Evolutionary conservation across 768 basidiomycete species (phyloP), one percentile per base, ranked within the genome.

Genomic region (Phanerochaete sordida): DNA sequence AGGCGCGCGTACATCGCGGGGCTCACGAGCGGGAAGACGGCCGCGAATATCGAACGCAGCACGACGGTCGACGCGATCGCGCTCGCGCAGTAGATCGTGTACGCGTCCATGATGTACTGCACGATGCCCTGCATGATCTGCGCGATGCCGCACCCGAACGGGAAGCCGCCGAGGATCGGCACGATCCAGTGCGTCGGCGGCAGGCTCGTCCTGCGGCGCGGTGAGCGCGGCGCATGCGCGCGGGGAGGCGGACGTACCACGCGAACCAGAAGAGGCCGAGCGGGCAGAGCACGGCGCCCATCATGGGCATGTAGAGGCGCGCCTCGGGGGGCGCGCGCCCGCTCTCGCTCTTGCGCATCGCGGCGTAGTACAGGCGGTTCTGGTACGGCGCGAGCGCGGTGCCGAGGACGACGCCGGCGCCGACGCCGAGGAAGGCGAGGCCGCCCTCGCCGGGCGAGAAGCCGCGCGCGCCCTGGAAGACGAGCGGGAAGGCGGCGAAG

Each of bases 91-190:
- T 85, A 86, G 46, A 87, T 75, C 46, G 77, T 77, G 74, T 90
- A 90, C 15, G 83, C 75, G 66, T 90, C 88, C 81, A 91, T 85
- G 58, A 90, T 76, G 73, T 90, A 90, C 2, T 84, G 82, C 44
- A 84, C 81, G n/a, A 87, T 72, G 47, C 81, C 80, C 64, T 85
- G 81, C 73, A 89, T 76, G 59, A 90, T 82, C 62, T 84, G 76
- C n/a, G 87, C 79, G 58, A 86, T 80, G 16, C 84, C 84, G 19
- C 75, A 68, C 26, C 89, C 90, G 69, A 90, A 90, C 13, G 88
- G 87, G 12, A 82, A 73, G 16, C 83, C 85, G 19, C 83, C 84
- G 39, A 89, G 70, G 69, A 90, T 83, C 13, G 87, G 84, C 2
- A 85, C 83, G 58, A 87, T 81, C 83, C 84, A 89, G 66, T 83